Evolutionary conservation across 2,329 filamentous ascomycete genomes (phyloP), one percentile per base, ranked within the genome.

Genomic region (Paecilomyces variotii): DNA sequence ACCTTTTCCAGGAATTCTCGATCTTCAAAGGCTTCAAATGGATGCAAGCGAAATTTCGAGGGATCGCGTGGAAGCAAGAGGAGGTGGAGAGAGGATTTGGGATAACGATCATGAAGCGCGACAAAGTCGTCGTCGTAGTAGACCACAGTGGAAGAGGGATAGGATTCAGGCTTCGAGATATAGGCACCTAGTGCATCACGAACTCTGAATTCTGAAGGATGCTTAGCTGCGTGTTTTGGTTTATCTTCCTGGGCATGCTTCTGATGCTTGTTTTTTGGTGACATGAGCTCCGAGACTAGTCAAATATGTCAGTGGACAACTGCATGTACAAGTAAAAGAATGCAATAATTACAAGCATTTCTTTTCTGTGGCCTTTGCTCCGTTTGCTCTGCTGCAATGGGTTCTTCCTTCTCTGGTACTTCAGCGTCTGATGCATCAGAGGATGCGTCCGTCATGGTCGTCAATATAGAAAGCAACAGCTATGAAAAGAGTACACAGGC

Each of bases 71-170:
- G 90, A 4, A 97, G 84, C n/a, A 97, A 84, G 2, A 99, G 88
- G 1, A 90, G 81, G 76, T 99, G 94, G 3, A 97, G 80, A 2
- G 84, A 85, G 2, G 89, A 84, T 74, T 97, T 99, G 7, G 94
- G 92, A 70, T 85, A 99, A 61, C 85, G 79, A 76, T 99, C 94
- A 65, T 87, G 82, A 71, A 97, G 89, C 24, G 86, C 83, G 55
- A 92, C 89, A 64, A 88, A 90, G 60, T 85, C 76, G n/a, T 83
- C 79, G 63, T 84, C 84, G 72, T 86, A 79, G 68, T 85, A 87
- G 57, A 94, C 79, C 1, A 91, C 82, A 7, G 82, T 76, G 27
- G 78, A 80, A 4, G 80, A 64, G 1, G 85, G 81, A 66, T 84
- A 87, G 1, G 80, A 77, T 34, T 82, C 78, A 0, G 90, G 90